A percentile compares a stretch with the other conserved stretches of the same genome.
phyloP scores from a whole-genome alignment of 495 filamentous ascomycete species.

The Durotheca rogersii region DNA sequence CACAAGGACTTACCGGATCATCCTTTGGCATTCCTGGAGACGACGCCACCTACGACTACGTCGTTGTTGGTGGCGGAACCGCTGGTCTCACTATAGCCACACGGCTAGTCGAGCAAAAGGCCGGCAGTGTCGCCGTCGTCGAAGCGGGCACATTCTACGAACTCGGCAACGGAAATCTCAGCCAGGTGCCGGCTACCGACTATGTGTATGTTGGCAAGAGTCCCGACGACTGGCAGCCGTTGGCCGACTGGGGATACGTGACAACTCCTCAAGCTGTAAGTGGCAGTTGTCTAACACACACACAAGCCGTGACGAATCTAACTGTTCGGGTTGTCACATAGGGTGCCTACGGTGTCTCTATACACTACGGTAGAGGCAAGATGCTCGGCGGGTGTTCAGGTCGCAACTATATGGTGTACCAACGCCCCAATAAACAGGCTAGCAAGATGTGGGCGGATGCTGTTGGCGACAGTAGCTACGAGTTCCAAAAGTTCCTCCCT shows the following conservation, averaged over 20 bases:
- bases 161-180: slow-evolving; percentile 42
- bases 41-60: slow-evolving; percentile 64
- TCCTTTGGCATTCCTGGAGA: slow-evolving; percentile 15
- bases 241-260: slow-evolving; percentile 54
- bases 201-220: slow-evolving; percentile 5
- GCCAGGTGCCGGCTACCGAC: slow-evolving; percentile 39
- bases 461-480: slow-evolving; percentile 58
- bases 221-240: slow-evolving; percentile 28
- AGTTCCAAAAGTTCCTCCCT: slow-evolving; percentile 52
- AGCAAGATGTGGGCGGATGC: slow-evolving; percentile 57
- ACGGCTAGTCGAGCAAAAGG: slow-evolving; percentile 41
- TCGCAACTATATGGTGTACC: slow-evolving; percentile 54
- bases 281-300: not conserved
- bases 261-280: slow-evolving; percentile 19
- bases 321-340: too few species aligned
- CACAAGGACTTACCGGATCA: too few species aligned
- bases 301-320: too few species aligned
- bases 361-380: slow-evolving; percentile 48
- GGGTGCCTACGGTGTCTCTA: slow-evolving; percentile 16
- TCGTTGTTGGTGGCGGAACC: slow-evolving; percentile 63
- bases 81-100: slow-evolving; percentile 52
- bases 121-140: slow-evolving; percentile 43
- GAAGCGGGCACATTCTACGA: slow-evolving; percentile 62
- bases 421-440: slow-evolving; percentile 37
- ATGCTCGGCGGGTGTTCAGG: slow-evolving; percentile 49